Conservation (phyloP, 441 rosid genomes). For the Arabidopsis hybrid region DNA sequence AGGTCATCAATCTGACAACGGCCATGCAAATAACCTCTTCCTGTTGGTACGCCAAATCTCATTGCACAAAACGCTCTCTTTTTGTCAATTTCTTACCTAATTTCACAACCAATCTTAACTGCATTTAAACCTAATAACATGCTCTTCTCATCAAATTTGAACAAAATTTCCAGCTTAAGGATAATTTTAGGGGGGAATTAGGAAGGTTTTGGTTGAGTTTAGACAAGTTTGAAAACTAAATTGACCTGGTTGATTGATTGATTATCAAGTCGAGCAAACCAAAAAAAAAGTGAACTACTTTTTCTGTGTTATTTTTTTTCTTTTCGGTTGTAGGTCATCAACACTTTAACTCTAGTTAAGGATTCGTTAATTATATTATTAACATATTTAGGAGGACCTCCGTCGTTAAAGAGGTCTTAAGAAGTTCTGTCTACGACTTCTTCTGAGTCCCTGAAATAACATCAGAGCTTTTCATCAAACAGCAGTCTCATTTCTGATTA, state of each 20-base stretch:
- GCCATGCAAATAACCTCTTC: slow-evolving; percentile 42
- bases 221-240: neutral
- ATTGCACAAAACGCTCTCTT: slow-evolving; percentile 30
- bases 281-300: slow-evolving; percentile 2
- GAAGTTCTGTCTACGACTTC: slow-evolving; percentile 40
- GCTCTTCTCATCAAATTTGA: too few relatives aligned
- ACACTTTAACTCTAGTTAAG: slow-evolving; percentile 9
- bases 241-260: slow-evolving; percentile 23
- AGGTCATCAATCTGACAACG: slow-evolving; percentile 28
- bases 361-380: slow-evolving; percentile 30
- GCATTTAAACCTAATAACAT: neutral
- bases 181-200: neutral
- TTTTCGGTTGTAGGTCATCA: neutral
- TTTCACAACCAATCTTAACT: slow-evolving; percentile 37
- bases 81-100: slow-evolving; percentile 26
- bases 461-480: neutral
- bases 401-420: slow-evolving; percentile 23
- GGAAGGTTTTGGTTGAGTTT: slow-evolving; percentile 11
- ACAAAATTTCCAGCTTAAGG: neutral
- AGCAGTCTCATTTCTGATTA: neutral
- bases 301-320: neutral
- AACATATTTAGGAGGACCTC: slow-evolving; percentile 21
- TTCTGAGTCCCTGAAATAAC: slow-evolving; percentile 35
- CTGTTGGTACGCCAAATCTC: slow-evolving; percentile 41
- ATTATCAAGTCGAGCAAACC: neutral